phyloP scores from a whole-genome alignment of 345 rosid species.

The Ceriops decandra region DNA sequence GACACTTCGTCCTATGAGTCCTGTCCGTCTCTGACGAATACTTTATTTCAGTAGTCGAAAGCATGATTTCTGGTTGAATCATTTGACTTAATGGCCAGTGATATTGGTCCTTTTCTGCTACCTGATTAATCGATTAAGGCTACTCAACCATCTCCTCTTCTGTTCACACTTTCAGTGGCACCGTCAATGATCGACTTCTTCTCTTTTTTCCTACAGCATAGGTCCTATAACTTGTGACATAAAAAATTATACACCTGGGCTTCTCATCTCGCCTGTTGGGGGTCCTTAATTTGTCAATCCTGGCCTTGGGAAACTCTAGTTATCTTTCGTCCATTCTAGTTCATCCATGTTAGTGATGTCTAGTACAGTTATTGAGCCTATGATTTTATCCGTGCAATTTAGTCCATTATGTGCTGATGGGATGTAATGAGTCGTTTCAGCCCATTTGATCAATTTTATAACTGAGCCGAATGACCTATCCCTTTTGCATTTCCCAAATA shows the following conservation, averaged over 20 bases:
- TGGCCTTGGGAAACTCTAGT: neutral
- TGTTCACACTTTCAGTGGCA: constrained; percentile 14
- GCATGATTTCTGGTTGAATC: too few relatives aligned
- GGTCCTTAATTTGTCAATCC: neutral
- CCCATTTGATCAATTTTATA: too few relatives aligned
- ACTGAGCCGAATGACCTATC: too few relatives aligned
- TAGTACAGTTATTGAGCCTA: too few relatives aligned
- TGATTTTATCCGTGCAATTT: too few relatives aligned
- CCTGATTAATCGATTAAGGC: neutral
- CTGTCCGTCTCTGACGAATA: neutral
- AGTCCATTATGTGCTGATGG: too few relatives aligned
- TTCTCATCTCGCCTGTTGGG: constrained; percentile 4
- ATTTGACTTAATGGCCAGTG: too few relatives aligned
- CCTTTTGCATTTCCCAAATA: too few relatives aligned
- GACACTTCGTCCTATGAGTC: constrained; percentile 9
- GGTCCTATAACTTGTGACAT: constrained; percentile 10
- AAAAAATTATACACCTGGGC: constrained; percentile 18
- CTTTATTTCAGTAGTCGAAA: neutral
- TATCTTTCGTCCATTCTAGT: too few relatives aligned
- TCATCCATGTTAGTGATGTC: too few relatives aligned
- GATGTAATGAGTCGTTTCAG: too few relatives aligned
- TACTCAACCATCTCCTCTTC: neutral
- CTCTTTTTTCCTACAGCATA: neutral
- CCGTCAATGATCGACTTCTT: neutral
- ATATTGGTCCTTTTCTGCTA: neutral